A percentile compares a stretch with the other conserved stretches of the same genome.
phyloP scores from a whole-genome alignment of 2,329 filamentous ascomycete genomes.

The Colletotrichum brevisporum region DNA sequence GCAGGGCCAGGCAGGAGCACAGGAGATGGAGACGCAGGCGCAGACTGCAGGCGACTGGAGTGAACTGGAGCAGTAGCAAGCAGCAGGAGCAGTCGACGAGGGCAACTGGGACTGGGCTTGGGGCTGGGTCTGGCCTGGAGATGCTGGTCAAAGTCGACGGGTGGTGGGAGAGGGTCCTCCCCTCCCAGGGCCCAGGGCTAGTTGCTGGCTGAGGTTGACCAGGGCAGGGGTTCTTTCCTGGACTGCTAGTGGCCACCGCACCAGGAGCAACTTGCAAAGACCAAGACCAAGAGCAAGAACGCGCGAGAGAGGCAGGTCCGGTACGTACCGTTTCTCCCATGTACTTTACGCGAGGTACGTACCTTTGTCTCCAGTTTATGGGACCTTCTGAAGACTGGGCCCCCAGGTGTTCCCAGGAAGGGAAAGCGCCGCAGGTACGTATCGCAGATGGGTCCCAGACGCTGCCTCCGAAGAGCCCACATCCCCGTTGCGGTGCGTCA shows the following conservation, averaged over 20 bases:
- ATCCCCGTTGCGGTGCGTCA: not conserved
- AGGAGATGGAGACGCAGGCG: slow-evolving; percentile 18
- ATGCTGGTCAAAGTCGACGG: slow-evolving; percentile 36
- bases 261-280: not conserved
- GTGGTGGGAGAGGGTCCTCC: slow-evolving; percentile 29
- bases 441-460: not conserved
- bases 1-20: too few species aligned
- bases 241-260: slow-evolving; percentile 33
- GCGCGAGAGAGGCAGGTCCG: not conserved
- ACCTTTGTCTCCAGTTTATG: too few species aligned
- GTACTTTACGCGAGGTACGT: too few species aligned
- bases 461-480: not conserved
- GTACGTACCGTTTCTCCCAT: slow-evolving; percentile 3
- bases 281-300: too few species aligned
- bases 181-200: slow-evolving; percentile 11
- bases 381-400: not conserved
- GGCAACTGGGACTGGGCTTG: slow-evolving; percentile 7
- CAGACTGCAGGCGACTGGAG: slow-evolving; percentile 28
- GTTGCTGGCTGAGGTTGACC: slow-evolving; percentile 34
- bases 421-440: slow-evolving; percentile 4
- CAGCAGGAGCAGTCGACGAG: slow-evolving; percentile 20
- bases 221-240: slow-evolving; percentile 35
- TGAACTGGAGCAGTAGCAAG: not conserved
- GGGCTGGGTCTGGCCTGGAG: slow-evolving; percentile 34
- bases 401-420: slow-evolving; percentile 1